A percentile compares a stretch with the other conserved stretches of the same genome.
Conservation (phyloP, 257 asterid species). For the Solanum medicagineum region DNA sequence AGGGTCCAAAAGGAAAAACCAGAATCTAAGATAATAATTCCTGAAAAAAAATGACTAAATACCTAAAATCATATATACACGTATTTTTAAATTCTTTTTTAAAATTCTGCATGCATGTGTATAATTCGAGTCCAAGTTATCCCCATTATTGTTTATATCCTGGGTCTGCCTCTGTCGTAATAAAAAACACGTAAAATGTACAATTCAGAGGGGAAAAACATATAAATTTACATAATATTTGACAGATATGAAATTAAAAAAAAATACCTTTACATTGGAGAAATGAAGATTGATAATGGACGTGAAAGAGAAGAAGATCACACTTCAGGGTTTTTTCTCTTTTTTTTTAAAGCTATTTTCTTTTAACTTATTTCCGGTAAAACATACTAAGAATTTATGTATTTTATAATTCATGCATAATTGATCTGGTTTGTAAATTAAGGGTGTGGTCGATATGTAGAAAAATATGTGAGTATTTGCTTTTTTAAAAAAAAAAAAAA, state of each 20-base stretch:
- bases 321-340: not conserved
- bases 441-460: not conserved
- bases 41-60: not conserved
- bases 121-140: not conserved
- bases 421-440: not conserved
- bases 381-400: not conserved
- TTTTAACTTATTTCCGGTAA: not conserved
- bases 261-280: not conserved
- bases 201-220: not conserved
- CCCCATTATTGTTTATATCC: not conserved
- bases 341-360: not conserved
- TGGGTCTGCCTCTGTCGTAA: not conserved
- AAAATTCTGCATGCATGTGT: not conserved
- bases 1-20: not conserved
- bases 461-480: not conserved
- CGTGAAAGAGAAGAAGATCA: not conserved
- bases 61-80: not conserved
- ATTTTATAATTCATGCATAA: not conserved
- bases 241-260: not conserved
- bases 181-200: not conserved
- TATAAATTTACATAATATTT: not conserved
- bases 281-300: not conserved
- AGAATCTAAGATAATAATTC: not conserved
- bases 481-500: not conserved
- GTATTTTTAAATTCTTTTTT: not conserved